Evolutionary conservation across 23 red algal genomes (phyloP).

Genomic region (Gracilaria vermiculophylla): DNA sequence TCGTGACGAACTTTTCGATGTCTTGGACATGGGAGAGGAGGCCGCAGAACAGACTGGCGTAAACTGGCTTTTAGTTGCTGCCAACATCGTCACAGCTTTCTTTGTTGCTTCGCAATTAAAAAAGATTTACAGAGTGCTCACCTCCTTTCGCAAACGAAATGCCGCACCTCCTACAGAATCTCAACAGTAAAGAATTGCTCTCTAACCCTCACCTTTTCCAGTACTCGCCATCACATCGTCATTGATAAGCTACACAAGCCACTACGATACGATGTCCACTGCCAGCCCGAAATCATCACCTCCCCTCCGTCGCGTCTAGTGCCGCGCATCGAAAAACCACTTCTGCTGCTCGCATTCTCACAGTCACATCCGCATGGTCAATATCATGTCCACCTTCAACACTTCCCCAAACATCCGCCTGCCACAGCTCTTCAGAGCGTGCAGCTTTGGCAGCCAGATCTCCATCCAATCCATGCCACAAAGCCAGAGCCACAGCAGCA

Average conservation of each 20-base stretch:
- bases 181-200: neutral
- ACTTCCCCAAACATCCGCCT: conserved; percentile 66
- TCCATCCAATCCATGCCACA: conserved; percentile 52
- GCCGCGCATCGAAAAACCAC: conserved; percentile 63
- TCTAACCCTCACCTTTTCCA: no score
- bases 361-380: conserved; percentile 68
- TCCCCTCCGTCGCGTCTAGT: neutral
- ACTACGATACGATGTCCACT: no score
- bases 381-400: conserved; percentile 88
- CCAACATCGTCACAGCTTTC: conserved; percentile 36
- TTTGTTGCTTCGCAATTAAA: neutral
- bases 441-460: conserved; percentile 34
- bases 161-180: neutral
- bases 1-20: neutral
- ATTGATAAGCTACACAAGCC: no score
- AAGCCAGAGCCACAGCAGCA: conserved; percentile 50
- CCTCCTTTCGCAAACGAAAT: neutral
- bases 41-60: neutral
- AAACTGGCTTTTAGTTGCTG: conserved; percentile 44
- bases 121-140: neutral
- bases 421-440: conserved; percentile 79
- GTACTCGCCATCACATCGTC: no score
- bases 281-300: neutral
- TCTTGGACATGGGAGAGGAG: neutral
- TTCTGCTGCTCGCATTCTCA: conserved; percentile 60